These are phyloP conservation scores for Delphinella strobiligena DNA, from an alignment of 2,329 filamentous ascomycete species.

Conservation along the genomic window DNA sequence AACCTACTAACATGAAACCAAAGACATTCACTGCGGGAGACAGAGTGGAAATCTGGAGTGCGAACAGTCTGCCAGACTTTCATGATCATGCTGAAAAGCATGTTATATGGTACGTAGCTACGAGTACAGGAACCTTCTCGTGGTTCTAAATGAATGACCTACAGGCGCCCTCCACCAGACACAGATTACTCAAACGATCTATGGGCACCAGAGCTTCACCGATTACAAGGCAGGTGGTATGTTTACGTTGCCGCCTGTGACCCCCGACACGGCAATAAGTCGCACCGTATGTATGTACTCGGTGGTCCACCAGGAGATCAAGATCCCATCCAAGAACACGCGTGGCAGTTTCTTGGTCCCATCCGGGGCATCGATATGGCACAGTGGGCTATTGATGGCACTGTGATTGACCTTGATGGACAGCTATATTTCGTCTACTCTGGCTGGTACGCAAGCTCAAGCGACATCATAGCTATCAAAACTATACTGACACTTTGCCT, in stretches of 20 bases:
- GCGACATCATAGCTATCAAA: too few relatives aligned
- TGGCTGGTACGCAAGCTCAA: slow-evolving; percentile 26
- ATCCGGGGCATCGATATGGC: slow-evolving; percentile 27
- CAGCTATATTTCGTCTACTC: slow-evolving; percentile 33
- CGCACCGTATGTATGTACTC: slow-evolving; percentile 35
- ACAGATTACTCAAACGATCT: slow-evolving; percentile 33
- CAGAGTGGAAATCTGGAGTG: slow-evolving; percentile 33
- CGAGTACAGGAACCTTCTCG: too few relatives aligned
- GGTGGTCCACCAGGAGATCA: slow-evolving; percentile 24
- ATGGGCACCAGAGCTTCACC: slow-evolving; percentile 46
- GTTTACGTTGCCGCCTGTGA: slow-evolving; percentile 37
- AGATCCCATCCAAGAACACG: slow-evolving; percentile 17
- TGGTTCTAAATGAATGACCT: slow-evolving; percentile 3
- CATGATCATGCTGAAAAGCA: slow-evolving; percentile 25
- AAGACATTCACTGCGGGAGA: slow-evolving; percentile 33
- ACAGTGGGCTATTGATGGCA: slow-evolving; percentile 38
- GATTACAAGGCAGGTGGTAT: slow-evolving; percentile 40
- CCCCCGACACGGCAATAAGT: slow-evolving; percentile 29
- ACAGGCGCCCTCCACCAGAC: slow-evolving; percentile 29
- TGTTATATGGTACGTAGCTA: slow-evolving; percentile 24
- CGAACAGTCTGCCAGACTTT: slow-evolving; percentile 27
- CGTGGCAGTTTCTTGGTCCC: slow-evolving; percentile 31
- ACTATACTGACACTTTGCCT: too few relatives aligned
- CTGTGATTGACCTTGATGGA: slow-evolving; percentile 27
- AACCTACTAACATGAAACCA: not conserved